Evolutionary conservation across 2,329 filamentous ascomycete genomes (phyloP).

Genomic region (Fusarium secorum): DNA sequence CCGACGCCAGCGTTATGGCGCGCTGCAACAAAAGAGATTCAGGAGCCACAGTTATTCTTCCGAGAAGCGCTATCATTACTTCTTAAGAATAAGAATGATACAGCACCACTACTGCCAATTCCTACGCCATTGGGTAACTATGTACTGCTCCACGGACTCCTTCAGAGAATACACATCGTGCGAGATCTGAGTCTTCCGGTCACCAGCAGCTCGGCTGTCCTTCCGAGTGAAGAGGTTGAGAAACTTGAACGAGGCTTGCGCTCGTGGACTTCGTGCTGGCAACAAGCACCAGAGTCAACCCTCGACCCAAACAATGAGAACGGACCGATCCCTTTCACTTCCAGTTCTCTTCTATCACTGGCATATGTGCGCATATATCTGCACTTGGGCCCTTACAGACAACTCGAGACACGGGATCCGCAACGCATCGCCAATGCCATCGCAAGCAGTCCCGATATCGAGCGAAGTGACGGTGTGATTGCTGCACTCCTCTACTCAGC

Average conservation of each 20-base stretch:
- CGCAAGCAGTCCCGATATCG: constrained; percentile 49
- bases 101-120: constrained; percentile 39
- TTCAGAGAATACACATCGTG: constrained; percentile 51
- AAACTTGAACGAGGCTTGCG: constrained; percentile 49
- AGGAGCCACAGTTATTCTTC: constrained; percentile 47
- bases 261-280: constrained; percentile 51
- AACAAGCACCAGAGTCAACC: constrained; percentile 50
- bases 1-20: constrained; percentile 29
- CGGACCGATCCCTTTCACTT: constrained; percentile 53
- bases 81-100: constrained; percentile 41
- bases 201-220: constrained; percentile 42
- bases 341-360: constrained; percentile 48
- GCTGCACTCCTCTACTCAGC: constrained; percentile 61
- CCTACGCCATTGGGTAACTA: constrained; percentile 51
- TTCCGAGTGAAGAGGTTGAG: constrained; percentile 48
- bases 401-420: constrained; percentile 54
- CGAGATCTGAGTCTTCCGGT: constrained; percentile 49
- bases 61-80: constrained; percentile 48
- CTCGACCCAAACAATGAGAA: constrained; percentile 52
- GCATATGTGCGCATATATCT: constrained; percentile 57
- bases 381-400: constrained; percentile 53
- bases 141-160: constrained; percentile 47
- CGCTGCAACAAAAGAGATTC: constrained; percentile 26
- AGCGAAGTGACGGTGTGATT: constrained; percentile 57
- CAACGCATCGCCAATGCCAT: constrained; percentile 51